These are phyloP conservation scores for Pterocarpus santalinus DNA, from an alignment of 306 rosid species.

Conservation along the genomic window DNA sequence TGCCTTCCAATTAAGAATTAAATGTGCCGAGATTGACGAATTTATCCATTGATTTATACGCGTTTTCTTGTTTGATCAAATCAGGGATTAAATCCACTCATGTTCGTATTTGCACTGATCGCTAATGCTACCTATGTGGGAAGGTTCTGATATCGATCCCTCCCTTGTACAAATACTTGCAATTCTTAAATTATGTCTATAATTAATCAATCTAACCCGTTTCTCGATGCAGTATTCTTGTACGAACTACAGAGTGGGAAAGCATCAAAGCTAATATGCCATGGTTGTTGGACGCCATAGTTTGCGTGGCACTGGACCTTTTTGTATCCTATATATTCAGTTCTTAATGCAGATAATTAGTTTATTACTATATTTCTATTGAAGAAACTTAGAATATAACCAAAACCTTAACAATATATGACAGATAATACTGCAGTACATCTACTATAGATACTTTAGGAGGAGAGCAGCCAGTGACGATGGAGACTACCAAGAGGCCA, in stretches of 20 bases:
- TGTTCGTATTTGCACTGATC: constrained; percentile 84
- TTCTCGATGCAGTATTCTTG: constrained; percentile 72
- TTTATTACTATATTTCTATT: not conserved
- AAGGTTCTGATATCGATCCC: constrained; percentile 56
- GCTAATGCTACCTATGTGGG: constrained; percentile 83
- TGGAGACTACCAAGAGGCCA: constrained; percentile 50
- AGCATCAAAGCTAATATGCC: constrained; percentile 84
- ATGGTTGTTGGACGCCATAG: constrained; percentile 87
- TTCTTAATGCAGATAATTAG: not conserved
- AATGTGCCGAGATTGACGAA: not conserved
- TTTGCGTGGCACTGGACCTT: constrained; percentile 84
- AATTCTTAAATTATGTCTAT: not conserved
- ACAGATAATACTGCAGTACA: constrained; percentile 77
- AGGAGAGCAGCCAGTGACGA: constrained; percentile 23
- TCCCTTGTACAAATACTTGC: not conserved
- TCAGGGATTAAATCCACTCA: constrained; percentile 90
- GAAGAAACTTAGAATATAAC: not conserved
- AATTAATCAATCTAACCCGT: not conserved
- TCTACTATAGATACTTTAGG: constrained; percentile 60
- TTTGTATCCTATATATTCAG: constrained; percentile 71
- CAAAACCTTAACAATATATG: constrained; percentile 51
- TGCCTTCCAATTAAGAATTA: not conserved
- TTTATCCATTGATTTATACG: not conserved
- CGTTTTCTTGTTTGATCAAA: constrained; percentile 7
- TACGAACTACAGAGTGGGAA: constrained; percentile 69